Conservation (phyloP, 2,329 filamentous ascomycete genomes). For the Fusarium pseudoanthophilum region DNA sequence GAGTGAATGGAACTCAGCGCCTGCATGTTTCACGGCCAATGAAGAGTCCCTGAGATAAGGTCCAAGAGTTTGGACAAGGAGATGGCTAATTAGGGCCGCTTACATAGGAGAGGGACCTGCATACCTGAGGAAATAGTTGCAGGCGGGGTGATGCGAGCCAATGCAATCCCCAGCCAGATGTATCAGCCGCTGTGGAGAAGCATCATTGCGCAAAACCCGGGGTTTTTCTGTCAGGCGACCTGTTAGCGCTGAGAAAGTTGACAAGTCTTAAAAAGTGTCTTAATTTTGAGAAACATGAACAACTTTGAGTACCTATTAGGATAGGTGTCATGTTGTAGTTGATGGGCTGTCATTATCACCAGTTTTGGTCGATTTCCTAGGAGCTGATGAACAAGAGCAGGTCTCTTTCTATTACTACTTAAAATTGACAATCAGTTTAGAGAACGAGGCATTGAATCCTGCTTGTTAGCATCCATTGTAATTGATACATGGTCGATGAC, state of each 20-base stretch:
- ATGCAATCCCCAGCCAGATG: conserved; percentile 30
- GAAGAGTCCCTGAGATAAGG: conserved; percentile 34
- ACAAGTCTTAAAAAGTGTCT: conserved; percentile 2
- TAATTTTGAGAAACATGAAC: background rate
- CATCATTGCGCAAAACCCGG: conserved; percentile 34
- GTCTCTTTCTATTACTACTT: background rate
- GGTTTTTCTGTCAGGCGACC: conserved; percentile 34
- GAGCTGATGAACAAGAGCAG: conserved; percentile 5
- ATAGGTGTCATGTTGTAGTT: background rate
- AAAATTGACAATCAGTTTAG: background rate
- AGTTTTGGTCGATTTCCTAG: background rate
- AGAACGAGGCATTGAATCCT: background rate
- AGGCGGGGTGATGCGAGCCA: conserved; percentile 35
- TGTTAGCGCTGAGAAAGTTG: conserved; percentile 24
- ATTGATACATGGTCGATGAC: background rate
- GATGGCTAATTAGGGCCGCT: conserved; percentile 28
- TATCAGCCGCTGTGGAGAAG: conserved; percentile 43
- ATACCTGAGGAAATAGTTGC: conserved; percentile 26
- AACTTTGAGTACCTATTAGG: conserved; percentile 5
- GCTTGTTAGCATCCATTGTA: background rate
- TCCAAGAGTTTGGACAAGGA: conserved; percentile 6
- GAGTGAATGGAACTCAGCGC: conserved; percentile 19
- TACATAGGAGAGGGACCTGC: conserved; percentile 28
- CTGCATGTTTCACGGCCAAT: conserved; percentile 22
- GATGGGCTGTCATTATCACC: background rate